Base-by-base conservation (phyloP, 2,329 filamentous ascomycete species). In the Ceratocystiopsis minuta region DNA sequence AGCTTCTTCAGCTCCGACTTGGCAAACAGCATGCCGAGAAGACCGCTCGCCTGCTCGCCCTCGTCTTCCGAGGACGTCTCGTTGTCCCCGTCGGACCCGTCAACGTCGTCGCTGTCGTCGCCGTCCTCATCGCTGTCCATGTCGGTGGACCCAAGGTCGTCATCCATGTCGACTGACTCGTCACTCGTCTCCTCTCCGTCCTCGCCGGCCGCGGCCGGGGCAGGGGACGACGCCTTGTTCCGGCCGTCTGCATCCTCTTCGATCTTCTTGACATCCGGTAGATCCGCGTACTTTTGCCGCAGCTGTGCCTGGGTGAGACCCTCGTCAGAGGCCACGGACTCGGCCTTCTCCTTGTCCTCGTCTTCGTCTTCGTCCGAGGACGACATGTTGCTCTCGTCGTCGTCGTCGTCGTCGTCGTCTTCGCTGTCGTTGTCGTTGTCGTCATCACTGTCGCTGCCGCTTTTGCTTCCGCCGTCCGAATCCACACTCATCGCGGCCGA, bases 151-250 rank as follows among this genome's bases (percentile, higher is more conserved):
- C 70, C 72, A 49, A 76, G 58, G 43, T 78, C 74, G 45, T 78
- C 74, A 48, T 79, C 75, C 75, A 80, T 80, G 50, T 78, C 73
- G 17, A 78, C 61, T 2, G 75, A 78, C 53, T 79, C 75, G 48
- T 80, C 75, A 36, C 67, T 72, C 36, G 57, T 50, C 6, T 59
- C 50, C 31, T 52, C 54, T 2, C 51, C 45, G 28, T 40, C 34
- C 24, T 48, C 46, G 37, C 20, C 20, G 20, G 20, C 20, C 4
- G 20, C 4, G 7, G 20, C 20, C 7, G 20, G 20, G 20, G n/a
- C n/a, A n/a, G n/a, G n/a, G n/a, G n/a, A n/a, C n/a, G 20, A 20
- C 4, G 20, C 7, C 7, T 52, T 36, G 32, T 53, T 52, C 4
- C 48, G 42, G 9, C 51, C 42, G 33, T 52, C 48, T 34, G 53